Percentiles rank a stretch among this genome's conserved stretches.
phyloP scores from a whole-genome alignment of 2,329 filamentous ascomycete species.

The Claviceps maximensis region DNA sequence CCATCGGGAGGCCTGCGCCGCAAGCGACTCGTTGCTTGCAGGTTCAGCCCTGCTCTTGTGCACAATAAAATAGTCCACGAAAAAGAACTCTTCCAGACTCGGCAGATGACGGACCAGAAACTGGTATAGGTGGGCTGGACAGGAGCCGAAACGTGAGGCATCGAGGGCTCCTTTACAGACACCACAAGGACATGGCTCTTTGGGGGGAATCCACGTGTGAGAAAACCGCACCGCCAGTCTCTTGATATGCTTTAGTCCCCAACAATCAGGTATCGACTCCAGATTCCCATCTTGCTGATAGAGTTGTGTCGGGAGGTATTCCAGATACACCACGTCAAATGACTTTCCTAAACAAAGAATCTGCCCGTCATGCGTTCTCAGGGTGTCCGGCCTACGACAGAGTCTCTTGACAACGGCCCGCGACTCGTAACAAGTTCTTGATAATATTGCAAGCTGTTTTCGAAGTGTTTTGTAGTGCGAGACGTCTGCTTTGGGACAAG shows the following conservation, averaged over 20 bases:
- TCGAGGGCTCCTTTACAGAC: constrained; percentile 21
- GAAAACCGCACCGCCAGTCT: constrained; percentile 29
- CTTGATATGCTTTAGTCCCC: constrained; percentile 20
- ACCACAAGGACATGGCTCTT: constrained; percentile 15
- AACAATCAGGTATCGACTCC: constrained; percentile 14
- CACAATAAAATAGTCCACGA: constrained; percentile 30
- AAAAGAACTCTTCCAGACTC: constrained; percentile 29
- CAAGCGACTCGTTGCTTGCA: neutral
- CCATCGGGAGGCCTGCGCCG: neutral
- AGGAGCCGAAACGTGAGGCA: constrained; percentile 13
- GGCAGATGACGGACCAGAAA: constrained; percentile 28
- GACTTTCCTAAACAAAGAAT: constrained; percentile 18
- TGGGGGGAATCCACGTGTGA: constrained; percentile 25
- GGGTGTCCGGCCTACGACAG: constrained; percentile 9
- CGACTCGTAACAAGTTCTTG: constrained; percentile 17
- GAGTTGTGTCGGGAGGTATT: constrained; percentile 19
- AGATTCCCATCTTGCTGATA: constrained; percentile 17
- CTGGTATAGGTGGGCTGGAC: constrained; percentile 29
- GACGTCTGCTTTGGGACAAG: constrained; percentile 15
- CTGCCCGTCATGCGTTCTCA: constrained; percentile 15
- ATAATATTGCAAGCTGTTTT: constrained; percentile 14
- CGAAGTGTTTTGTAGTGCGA: constrained; percentile 19
- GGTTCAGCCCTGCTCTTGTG: constrained; percentile 12
- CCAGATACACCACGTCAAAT: constrained; percentile 20
- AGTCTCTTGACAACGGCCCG: constrained; percentile 11